Evolutionary conservation across 23 red algal species (phyloP), one percentile per base, ranked within the genome.

Genomic region (Cyanidioschyzon merolae): DNA sequence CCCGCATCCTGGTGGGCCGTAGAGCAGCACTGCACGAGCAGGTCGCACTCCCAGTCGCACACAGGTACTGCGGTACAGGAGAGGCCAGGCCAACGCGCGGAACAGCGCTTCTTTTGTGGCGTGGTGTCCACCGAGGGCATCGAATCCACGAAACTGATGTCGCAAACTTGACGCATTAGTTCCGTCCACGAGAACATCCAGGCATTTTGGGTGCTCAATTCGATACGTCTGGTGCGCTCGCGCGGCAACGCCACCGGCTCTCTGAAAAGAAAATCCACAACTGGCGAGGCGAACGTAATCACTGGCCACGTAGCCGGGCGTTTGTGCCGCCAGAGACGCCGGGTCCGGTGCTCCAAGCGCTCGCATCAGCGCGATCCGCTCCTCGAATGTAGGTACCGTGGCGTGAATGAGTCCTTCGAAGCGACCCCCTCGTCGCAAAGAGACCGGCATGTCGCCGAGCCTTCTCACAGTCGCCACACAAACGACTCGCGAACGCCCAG

Each of bases 1-100:
- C 37, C 88, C 77, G 30, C 83, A 88, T 36, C 94, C 94, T 2
- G 94, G 94, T 3, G 94, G 94, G 0, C 94, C 94, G 40, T 90
- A 50, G 21, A 98, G 68, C 26, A 98, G 34, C 38, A 98, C 83
- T 29, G 88, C 94, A 0, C 94, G 87, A 17, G 94, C 87, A 0
- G 91, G 76, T 21, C 79, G 59, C 1, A 89, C 38, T 57, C 80
- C 76, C 27, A 95, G 58, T 1, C 80, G 38, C 21, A 32, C 37
- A 21, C 80, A 89, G 2, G 87, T 87, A 0, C 31, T 12, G 34
- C 59, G 40, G 58, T 89, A 41, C 2, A 40, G 75, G 24, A 86
- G 75, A 25, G 91, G 91, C 91, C 91, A 95, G 39, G 85, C 91
- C 0, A 95, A 74, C 17, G 86, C 91, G 50, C 79, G 80, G 36